Evolutionary conservation across 345 rosid genomes (phyloP).

Genomic region (Dimocarpus longan): DNA sequence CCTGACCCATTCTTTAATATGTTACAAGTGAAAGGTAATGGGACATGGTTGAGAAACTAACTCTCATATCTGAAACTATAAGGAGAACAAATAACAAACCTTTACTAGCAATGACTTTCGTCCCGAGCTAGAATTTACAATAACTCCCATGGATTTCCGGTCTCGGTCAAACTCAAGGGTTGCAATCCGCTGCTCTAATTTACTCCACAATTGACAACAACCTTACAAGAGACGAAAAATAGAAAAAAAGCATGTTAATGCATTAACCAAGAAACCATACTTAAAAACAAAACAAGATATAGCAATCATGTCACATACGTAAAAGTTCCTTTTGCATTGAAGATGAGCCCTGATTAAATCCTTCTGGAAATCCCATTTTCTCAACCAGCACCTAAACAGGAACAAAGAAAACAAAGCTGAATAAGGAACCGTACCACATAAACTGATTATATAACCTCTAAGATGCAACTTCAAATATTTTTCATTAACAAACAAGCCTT

Average conservation of each 20-base stretch:
- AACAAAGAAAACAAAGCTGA: neutral
- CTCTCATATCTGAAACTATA: neutral
- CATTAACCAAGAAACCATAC: neutral
- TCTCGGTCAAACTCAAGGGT: slow-evolving; percentile 94
- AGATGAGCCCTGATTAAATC: slow-evolving; percentile 38
- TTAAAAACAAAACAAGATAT: neutral
- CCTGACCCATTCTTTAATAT: neutral
- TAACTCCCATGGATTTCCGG: slow-evolving; percentile 97
- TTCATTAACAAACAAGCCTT: slow-evolving; percentile 15
- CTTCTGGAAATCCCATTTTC: slow-evolving; percentile 89
- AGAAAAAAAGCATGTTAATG: neutral
- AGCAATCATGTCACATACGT: slow-evolving; percentile 44
- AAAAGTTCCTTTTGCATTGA: slow-evolving; percentile 42
- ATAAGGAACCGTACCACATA: slow-evolving; percentile 6
- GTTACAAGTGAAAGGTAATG: neutral
- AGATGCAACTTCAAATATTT: neutral
- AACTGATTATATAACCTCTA: neutral
- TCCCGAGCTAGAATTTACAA: slow-evolving; percentile 77
- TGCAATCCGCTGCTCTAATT: slow-evolving; percentile 76
- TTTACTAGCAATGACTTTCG: slow-evolving; percentile 78
- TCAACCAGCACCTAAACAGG: slow-evolving; percentile 83
- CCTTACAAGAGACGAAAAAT: slow-evolving; percentile 38
- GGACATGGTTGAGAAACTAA: neutral
- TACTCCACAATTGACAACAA: slow-evolving; percentile 68
- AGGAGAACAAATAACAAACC: slow-evolving; percentile 38